Conservation (phyloP, 805 yeast genomes). For the Ogataea allantospora region DNA sequence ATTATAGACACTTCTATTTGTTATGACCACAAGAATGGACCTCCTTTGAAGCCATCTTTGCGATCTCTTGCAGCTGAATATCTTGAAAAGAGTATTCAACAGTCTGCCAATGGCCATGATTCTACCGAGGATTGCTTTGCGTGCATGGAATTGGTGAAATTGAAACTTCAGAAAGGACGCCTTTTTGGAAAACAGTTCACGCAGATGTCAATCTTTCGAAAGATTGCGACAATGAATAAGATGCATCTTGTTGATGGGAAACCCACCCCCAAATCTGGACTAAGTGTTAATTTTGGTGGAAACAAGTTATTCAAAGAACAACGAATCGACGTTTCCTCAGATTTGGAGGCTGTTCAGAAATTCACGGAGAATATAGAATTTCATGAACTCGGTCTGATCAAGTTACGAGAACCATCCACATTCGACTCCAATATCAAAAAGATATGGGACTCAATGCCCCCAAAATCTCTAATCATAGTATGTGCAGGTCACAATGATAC, state of each 20-base stretch:
- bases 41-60: conserved; percentile 76
- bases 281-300: conserved; percentile 10
- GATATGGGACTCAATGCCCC: conserved; percentile 54
- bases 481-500: conserved; percentile 60
- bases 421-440: conserved; percentile 45
- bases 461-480: conserved; percentile 57
- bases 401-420: conserved; percentile 57
- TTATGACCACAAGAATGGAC: conserved; percentile 80
- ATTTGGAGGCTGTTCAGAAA: conserved; percentile 54
- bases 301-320: conserved; percentile 9
- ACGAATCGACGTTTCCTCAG: conserved; percentile 47
- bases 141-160: conserved; percentile 71
- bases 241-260: conserved; percentile 22
- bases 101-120: conserved; percentile 69
- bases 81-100: conserved; percentile 62
- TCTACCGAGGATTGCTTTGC: conserved; percentile 83
- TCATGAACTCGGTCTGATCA: conserved; percentile 51
- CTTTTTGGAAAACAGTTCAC: conserved; percentile 55
- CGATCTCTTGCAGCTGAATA: conserved; percentile 62
- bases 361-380: conserved; percentile 37
- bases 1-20: conserved; percentile 79
- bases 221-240: conserved; percentile 31
- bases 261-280: conserved; percentile 24
- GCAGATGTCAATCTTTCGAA: conserved; percentile 42
- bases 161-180: conserved; percentile 66